Base-by-base conservation (phyloP, 768 basidiomycete species). In the Cystofilobasidium macerans region DNA sequence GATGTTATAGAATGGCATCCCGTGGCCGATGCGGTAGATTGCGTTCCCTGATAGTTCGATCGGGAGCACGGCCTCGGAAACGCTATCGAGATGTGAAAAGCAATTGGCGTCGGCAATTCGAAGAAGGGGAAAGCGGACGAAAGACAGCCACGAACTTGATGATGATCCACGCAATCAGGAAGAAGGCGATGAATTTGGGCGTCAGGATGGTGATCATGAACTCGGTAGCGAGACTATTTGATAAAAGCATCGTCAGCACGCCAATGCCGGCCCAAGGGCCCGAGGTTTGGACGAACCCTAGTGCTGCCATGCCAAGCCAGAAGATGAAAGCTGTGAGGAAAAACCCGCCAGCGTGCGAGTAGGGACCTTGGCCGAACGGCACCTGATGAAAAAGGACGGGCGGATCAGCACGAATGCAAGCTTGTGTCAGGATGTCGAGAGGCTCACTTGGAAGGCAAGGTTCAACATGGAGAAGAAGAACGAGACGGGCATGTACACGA, bases 1-100 rank as follows among this genome's bases (percentile, higher is more conserved):
- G 33, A 87, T 78, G 70, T 87, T 86, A 73, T 85, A 87, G 71
- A 88, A 87, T 1, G 87, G 87, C 69, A 78, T 79, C 0, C 82
- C 85, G 69, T 83, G 86, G 1, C 85, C 87, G 67, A 87, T 87
- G 57, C 72, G 69, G 38, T 68, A 63, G 48, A 68, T 62, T 16
- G 30, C 38, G 22, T 30, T 45, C 13, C 58, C 65, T 12, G 40
- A 45, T 13, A 77, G 70, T 47, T 82, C 80, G 47, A 86, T 79
- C 0, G 87, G 86, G 71, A 80, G 81, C 45, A 79, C 74, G 24
- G 77, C 78, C 53, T 66, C 65, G 2, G 65, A 64, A 54, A 64
- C 62, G 38, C 56, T 64, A 54, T 51, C 48, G n/a, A 42, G 26
- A 42, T 24, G 28, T 38, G 57, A 6, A 7, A 30, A 30, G 54